A percentile compares a stretch with the other conserved stretches of the same genome.
These are phyloP conservation scores for Teratosphaeriaceae sp. DNA, from an alignment of 2,329 filamentous ascomycete genomes.

Conservation along the genomic window DNA sequence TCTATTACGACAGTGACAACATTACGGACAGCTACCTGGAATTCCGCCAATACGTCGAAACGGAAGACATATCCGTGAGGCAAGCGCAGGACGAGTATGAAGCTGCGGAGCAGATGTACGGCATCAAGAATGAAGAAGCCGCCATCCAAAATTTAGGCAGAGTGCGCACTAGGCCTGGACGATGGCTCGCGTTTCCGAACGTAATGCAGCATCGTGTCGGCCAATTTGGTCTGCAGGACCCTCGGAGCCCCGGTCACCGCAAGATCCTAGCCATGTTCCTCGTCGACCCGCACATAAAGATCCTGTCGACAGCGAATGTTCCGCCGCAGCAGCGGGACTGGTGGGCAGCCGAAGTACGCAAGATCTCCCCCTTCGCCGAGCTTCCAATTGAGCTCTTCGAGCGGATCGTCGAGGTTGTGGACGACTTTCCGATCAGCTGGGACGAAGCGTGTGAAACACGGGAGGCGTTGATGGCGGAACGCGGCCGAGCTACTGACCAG, in stretches of 20 bases:
- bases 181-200: constrained; percentile 52
- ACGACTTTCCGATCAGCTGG: constrained; percentile 23
- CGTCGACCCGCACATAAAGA: constrained; percentile 48
- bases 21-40: constrained; percentile 46
- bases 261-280: constrained; percentile 54
- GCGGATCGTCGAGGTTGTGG: constrained; percentile 19
- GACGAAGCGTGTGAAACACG: constrained; percentile 23
- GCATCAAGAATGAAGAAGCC: constrained; percentile 21
- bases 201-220: constrained; percentile 46
- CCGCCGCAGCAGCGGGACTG: constrained; percentile 46
- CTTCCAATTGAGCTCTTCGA: constrained; percentile 25
- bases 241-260: constrained; percentile 47
- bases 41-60: constrained; percentile 38
- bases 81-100: constrained; percentile 14
- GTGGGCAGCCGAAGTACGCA: constrained; percentile 25
- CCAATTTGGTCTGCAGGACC: constrained; percentile 45
- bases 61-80: constrained; percentile 7
- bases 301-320: constrained; percentile 48
- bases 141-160: constrained; percentile 42
- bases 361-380: constrained; percentile 12
- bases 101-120: constrained; percentile 21
- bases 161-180: constrained; percentile 41
- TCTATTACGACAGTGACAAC: constrained; percentile 57
- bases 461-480: constrained; percentile 27
- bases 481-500: constrained; percentile 15